Percentiles rank a stretch among this genome's conserved stretches.
Evolutionary conservation across 257 asterid genomes (phyloP).

Genomic region (Nicotiana sylvestris): DNA sequence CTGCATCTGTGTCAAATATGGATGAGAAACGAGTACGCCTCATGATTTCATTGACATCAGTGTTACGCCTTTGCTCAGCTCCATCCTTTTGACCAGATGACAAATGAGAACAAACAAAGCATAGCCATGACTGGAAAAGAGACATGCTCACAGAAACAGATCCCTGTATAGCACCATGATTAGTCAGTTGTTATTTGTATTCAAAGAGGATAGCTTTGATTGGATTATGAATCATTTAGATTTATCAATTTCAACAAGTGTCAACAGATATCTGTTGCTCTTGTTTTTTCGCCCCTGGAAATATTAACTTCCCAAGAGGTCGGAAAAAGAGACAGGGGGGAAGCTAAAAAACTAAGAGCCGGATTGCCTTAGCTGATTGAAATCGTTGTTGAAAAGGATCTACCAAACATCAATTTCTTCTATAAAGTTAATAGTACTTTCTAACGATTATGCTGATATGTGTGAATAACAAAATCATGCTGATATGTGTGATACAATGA

Average conservation of each 20-base stretch:
- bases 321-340: no score
- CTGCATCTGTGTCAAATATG: slow-evolving; percentile 40
- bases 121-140: slow-evolving; percentile 69
- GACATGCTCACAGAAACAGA: slow-evolving; percentile 94
- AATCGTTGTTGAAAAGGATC: no score
- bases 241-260: neutral
- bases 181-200: neutral
- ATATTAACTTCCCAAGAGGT: no score
- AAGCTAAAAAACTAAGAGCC: no score
- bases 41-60: slow-evolving; percentile 75
- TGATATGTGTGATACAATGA: neutral
- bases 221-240: neutral
- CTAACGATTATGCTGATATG: neutral
- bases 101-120: slow-evolving; percentile 93
- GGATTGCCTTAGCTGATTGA: no score
- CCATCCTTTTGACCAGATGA: slow-evolving; percentile 79
- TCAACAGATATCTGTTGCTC: neutral
- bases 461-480: neutral
- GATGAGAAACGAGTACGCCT: slow-evolving; percentile 77
- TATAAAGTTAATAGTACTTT: neutral
- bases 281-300: no score
- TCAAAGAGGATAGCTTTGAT: neutral
- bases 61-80: slow-evolving; percentile 72
- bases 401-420: no score
- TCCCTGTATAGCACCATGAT: slow-evolving; percentile 47